Percentiles rank a stretch among this genome's conserved stretches.
Conservation (phyloP, 1,284 basidiomycete genomes). For the Heimioporus retisporus region DNA sequence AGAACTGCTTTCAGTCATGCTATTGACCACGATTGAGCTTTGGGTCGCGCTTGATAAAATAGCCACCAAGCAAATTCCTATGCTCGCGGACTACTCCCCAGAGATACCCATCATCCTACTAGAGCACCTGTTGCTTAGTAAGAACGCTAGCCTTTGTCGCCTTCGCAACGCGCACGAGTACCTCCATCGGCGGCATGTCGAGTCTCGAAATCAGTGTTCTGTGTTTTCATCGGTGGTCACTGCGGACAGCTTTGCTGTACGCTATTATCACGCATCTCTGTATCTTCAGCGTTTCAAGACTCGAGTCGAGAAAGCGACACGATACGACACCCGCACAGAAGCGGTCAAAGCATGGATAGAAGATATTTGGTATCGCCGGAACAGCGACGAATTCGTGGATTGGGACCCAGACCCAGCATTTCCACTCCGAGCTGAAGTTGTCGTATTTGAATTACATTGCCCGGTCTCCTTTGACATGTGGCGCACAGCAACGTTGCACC, state of each 20-base stretch:
- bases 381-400: constrained; percentile 13
- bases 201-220: constrained; percentile 10
- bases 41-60: not conserved
- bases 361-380: not conserved
- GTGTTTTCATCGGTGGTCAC: constrained; percentile 30
- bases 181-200: constrained; percentile 38
- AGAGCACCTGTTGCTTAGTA: not conserved
- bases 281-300: constrained; percentile 35
- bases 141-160: not conserved
- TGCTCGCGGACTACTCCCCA: not conserved
- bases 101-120: not conserved
- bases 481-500: constrained; percentile 51
- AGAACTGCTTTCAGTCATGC: constrained; percentile 55
- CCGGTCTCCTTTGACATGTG: constrained; percentile 54
- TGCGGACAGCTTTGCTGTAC: constrained; percentile 38
- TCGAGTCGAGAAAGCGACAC: constrained; percentile 42
- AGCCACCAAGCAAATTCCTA: not conserved
- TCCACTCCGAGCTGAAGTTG: constrained; percentile 29
- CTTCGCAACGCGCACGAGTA: constrained; percentile 26
- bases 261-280: constrained; percentile 36
- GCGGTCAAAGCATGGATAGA: constrained; percentile 34
- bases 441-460: constrained; percentile 57
- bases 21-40: constrained; percentile 50
- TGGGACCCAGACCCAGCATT: constrained; percentile 52
- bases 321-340: constrained; percentile 26